A percentile compares a stretch with the other conserved stretches of the same genome.
phyloP scores from a whole-genome alignment of 1,284 basidiomycete genomes.

The Cryptococcus neoformans region DNA sequence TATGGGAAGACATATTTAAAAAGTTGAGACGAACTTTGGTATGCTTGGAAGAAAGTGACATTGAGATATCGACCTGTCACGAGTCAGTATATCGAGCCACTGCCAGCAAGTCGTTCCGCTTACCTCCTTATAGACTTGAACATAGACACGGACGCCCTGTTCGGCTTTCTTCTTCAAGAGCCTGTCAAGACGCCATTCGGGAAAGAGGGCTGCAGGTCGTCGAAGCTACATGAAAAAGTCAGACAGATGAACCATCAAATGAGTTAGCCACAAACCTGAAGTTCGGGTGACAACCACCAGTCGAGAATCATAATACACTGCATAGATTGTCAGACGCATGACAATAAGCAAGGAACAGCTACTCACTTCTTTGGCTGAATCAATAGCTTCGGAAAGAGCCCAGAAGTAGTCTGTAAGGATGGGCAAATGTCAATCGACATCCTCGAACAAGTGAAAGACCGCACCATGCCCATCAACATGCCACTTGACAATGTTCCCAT shows the following conservation, averaged over 20 bases:
- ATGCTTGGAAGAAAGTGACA: conserved; percentile 79
- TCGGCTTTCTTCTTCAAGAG: conserved; percentile 81
- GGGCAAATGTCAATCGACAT: not conserved
- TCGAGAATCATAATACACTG: conserved; percentile 70
- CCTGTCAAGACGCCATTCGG: conserved; percentile 81
- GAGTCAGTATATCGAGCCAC: conserved; percentile 3
- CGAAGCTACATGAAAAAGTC: conserved; percentile 56
- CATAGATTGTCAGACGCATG: not conserved
- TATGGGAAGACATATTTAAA: not conserved
- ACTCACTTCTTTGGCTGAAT: conserved; percentile 51
- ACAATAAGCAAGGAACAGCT: not conserved
- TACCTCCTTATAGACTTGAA: conserved; percentile 81
- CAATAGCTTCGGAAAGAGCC: conserved; percentile 83
- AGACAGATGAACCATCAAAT: conserved; percentile 4
- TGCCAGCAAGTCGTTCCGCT: conserved; percentile 30
- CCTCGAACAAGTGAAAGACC: conserved; percentile 1
- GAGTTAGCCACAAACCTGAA: conserved; percentile 51
- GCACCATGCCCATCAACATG: conserved; percentile 77
- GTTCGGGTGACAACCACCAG: conserved; percentile 83
- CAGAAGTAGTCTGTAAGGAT: conserved; percentile 72
- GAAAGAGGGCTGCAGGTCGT: conserved; percentile 75
- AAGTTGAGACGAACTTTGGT: conserved; percentile 60
- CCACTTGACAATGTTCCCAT: conserved; percentile 78
- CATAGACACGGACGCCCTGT: conserved; percentile 82
- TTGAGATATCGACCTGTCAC: conserved; percentile 69